Evolutionary conservation across 176 grass and related monocot genomes (phyloP).

Genomic region (Ensete glaucum): DNA sequence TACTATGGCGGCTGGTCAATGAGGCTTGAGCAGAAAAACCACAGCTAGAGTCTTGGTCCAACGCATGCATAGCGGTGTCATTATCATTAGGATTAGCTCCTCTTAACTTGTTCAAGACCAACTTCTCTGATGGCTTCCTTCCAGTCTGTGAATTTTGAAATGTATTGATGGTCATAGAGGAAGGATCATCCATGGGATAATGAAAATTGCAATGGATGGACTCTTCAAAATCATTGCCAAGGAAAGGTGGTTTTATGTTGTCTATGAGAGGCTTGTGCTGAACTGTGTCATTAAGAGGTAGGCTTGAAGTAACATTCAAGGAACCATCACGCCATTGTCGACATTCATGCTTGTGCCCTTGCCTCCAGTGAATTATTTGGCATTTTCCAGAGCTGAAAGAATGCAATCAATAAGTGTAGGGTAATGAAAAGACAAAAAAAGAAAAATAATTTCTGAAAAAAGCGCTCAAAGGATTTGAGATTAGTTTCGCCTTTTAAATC

Average conservation of each 20-base stretch:
- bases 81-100: constrained; percentile 33
- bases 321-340: constrained; percentile 44
- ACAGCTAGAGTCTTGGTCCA: constrained; percentile 26
- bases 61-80: constrained; percentile 27
- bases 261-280: constrained; percentile 57
- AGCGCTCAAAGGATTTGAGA: background rate
- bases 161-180: constrained; percentile 32
- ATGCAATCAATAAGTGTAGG: background rate
- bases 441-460: background rate
- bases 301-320: constrained; percentile 22
- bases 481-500: no score
- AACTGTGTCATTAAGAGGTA: constrained; percentile 26
- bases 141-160: constrained; percentile 23
- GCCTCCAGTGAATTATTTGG: constrained; percentile 91
- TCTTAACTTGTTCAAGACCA: constrained; percentile 33
- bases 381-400: constrained; percentile 76
- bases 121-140: constrained; percentile 34
- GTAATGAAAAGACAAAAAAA: background rate
- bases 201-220: constrained; percentile 32
- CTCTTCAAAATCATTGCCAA: constrained; percentile 35
- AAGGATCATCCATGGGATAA: constrained; percentile 44
- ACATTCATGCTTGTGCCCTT: constrained; percentile 74
- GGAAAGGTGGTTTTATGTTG: constrained; percentile 60
- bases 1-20: background rate
- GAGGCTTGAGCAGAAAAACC: constrained; percentile 23